Evolutionary conservation across 2,329 filamentous ascomycete genomes (phyloP), one percentile per base, ranked within the genome.

Genomic region (Claviceps pazoutovae): DNA sequence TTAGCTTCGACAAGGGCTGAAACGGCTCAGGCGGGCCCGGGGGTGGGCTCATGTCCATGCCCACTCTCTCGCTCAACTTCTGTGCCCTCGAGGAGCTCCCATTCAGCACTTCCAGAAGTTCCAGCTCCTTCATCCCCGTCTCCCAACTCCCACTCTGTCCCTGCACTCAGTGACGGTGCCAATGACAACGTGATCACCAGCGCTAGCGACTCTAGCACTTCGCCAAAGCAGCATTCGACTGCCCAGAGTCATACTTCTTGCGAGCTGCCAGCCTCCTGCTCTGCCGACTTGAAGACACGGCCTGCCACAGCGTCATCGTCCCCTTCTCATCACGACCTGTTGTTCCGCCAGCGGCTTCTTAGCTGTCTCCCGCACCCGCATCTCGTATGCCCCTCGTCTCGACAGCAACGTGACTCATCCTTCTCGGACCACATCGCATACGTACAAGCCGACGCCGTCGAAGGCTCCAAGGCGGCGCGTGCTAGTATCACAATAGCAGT

Each of bases 221-320:
- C 43, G 30, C 49, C 56, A 50, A 58, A 55, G 53, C 55, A 62
- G 50, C 73, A 78, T 58, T 62, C 65, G 45, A 75, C 78, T 62
- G 74, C 75, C 51, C 73, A 74, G 56, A 74, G 62, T 60, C 71
- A 78, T 62, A 78, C 71, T 59, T 72, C 74, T 41, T 79, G 75
- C 55, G 79, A 78, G 58, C 64, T 78, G 56, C 75, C 76, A 30
- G 70, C 75, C 21, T 77, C 74, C 62, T 75, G 75, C 53, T 75
- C 76, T 60, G 72, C 69, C 56, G 75, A 78, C 64, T 65, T 73
- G 51, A 66, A 65, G 52, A 68, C 53, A 54, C 58, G 48, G 46
- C 55, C 41, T n/a, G 41, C 57, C 53, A 51, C 60, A 55, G 53
- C 54, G 56, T 58, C 56, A 55, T 56, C 58, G 50, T 49, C 46